Evolutionary conservation across 306 rosid species (phyloP).

Genomic region (Cajanus cajan): DNA sequence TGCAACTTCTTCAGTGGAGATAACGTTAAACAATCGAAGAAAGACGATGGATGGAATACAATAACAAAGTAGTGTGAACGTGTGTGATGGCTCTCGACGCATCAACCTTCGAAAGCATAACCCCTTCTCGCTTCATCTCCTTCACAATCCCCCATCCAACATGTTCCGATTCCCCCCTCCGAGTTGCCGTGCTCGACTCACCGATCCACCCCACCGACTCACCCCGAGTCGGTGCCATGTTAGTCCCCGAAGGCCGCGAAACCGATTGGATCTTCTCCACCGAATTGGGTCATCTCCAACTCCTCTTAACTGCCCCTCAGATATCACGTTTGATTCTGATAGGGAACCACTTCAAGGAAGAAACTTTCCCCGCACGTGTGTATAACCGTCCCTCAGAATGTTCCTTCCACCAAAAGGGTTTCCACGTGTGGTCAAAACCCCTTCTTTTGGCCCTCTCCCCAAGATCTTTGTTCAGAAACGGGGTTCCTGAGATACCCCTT

Average conservation of each 20-base stretch:
- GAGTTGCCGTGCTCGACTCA: conserved; percentile 79
- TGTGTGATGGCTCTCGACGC: conserved; percentile 48
- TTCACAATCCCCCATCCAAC: conserved; percentile 66
- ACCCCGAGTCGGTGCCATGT: conserved; percentile 61
- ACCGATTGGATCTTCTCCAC: conserved; percentile 85
- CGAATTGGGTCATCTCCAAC: conserved; percentile 69
- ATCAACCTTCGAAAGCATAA: conserved; percentile 47
- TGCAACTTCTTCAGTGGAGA: too few relatives aligned
- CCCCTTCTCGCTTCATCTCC: conserved; percentile 59
- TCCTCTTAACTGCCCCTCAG: conserved; percentile 50
- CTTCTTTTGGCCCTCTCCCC: conserved; percentile 78
- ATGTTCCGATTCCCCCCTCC: conserved; percentile 47
- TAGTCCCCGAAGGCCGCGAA: conserved; percentile 73
- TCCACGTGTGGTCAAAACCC: conserved; percentile 60
- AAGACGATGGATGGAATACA: too few relatives aligned
- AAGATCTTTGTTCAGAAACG: conserved; percentile 45
- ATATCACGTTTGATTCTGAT: conserved; percentile 65
- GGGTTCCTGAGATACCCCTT: conserved; percentile 68
- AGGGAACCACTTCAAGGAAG: conserved; percentile 40
- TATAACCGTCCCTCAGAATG: conserved; percentile 43
- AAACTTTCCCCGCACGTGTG: background rate
- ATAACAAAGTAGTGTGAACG: too few relatives aligned
- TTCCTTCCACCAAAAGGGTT: conserved; percentile 21
- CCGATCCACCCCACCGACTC: conserved; percentile 39
- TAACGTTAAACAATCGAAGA: too few relatives aligned